Conservation (phyloP, 2,329 filamentous ascomycete species). For the Gnomoniopsis sp. region DNA sequence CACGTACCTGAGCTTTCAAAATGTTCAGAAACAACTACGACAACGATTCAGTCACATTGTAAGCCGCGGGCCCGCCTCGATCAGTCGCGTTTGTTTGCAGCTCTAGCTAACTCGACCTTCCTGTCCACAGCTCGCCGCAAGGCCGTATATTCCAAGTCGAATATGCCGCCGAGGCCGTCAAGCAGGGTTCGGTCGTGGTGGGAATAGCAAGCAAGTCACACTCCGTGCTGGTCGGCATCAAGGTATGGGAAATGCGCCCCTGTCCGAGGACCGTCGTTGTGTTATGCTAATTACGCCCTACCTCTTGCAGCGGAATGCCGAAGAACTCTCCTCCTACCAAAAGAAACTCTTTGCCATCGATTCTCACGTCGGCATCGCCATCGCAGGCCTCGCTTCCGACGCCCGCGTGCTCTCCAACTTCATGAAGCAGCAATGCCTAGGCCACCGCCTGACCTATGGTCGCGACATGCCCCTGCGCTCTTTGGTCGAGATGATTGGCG, state of each 20-base stretch:
- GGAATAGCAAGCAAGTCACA: slow-evolving; percentile 98
- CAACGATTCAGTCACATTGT: slow-evolving; percentile 99
- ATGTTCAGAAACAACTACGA: slow-evolving; percentile 99
- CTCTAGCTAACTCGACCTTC: slow-evolving; percentile 28
- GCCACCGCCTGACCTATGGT: slow-evolving; percentile 92
- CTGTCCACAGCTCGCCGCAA: slow-evolving; percentile 77
- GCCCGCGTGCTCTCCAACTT: slow-evolving; percentile 99
- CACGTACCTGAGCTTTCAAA: slow-evolving; percentile 33
- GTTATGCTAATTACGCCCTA: slow-evolving; percentile 4
- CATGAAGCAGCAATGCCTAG: slow-evolving; percentile 99
- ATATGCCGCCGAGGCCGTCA: slow-evolving; percentile 97
- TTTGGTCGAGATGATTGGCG: slow-evolving; percentile 87
- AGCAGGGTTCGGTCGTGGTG: slow-evolving; percentile 97
- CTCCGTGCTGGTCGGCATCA: slow-evolving; percentile 90
- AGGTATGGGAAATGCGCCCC: slow-evolving; percentile 55
- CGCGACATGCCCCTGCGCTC: slow-evolving; percentile 87
- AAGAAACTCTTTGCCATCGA: slow-evolving; percentile 98
- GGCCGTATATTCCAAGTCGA: slow-evolving; percentile 99
- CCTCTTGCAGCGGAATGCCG: slow-evolving; percentile 77
- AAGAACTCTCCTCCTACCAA: slow-evolving; percentile 99
- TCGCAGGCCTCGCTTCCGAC: slow-evolving; percentile 94
- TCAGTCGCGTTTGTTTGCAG: slow-evolving; percentile 19
- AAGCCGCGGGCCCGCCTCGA: slow-evolving; percentile 36
- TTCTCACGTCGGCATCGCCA: slow-evolving; percentile 90
- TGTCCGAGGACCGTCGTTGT: background rate